A percentile compares a stretch with the other conserved stretches of the same genome.
Evolutionary conservation across 2,329 filamentous ascomycete species (phyloP).

Genomic region (Lachnellula subtilissima): DNA sequence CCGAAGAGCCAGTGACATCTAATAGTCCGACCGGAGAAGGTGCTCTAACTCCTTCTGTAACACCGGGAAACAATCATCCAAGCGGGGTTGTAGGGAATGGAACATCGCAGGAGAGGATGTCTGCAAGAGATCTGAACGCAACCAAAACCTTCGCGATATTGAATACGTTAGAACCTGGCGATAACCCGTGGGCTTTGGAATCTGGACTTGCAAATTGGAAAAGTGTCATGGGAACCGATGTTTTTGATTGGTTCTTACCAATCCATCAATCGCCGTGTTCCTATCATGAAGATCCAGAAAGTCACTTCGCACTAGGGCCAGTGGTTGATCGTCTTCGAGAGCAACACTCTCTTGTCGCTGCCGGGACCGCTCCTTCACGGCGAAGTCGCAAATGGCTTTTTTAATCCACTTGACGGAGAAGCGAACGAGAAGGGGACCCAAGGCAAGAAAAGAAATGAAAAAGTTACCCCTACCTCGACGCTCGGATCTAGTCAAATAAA

Average conservation of each 20-base stretch:
- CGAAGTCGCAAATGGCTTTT: background rate
- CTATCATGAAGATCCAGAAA: slow-evolving; percentile 58
- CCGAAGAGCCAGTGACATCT: background rate
- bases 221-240: slow-evolving; percentile 68
- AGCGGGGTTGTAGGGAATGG: background rate
- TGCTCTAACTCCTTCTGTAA: background rate
- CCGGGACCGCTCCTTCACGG: background rate
- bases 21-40: background rate
- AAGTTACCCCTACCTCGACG: background rate
- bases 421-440: background rate
- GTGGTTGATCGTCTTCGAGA: slow-evolving; percentile 52
- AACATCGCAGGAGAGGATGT: background rate
- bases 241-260: slow-evolving; percentile 77
- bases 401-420: background rate
- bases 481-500: background rate
- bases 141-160: slow-evolving; percentile 74
- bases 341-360: slow-evolving; percentile 11
- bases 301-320: slow-evolving; percentile 64
- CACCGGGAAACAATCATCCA: background rate
- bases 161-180: slow-evolving; percentile 57
- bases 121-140: slow-evolving; percentile 34
- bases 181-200: slow-evolving; percentile 84
- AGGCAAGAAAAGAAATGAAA: background rate
- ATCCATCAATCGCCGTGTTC: slow-evolving; percentile 69
- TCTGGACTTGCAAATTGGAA: slow-evolving; percentile 62